These are phyloP conservation scores for Diversispora epigaea DNA, from an alignment of 192 early-diverging fungal species.

Conservation along the genomic window DNA sequence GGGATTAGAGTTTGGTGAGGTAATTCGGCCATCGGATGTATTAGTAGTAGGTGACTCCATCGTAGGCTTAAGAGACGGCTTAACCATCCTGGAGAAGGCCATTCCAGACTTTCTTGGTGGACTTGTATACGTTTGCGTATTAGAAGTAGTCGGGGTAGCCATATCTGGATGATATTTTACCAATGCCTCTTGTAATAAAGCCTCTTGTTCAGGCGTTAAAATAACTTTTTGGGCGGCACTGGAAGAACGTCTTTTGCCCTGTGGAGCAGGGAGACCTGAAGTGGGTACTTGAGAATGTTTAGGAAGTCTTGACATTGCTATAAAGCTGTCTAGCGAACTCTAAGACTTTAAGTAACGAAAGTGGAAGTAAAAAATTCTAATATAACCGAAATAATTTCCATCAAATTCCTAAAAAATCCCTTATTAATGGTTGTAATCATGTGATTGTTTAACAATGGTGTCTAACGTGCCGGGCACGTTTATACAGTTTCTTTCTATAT, in stretches of 20 bases:
- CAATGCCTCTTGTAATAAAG: slow-evolving; percentile 42
- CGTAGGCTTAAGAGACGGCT: no score
- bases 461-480: no score
- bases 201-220: slow-evolving; percentile 46
- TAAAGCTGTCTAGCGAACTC: neutral
- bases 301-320: slow-evolving; percentile 43
- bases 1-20: slow-evolving; percentile 28
- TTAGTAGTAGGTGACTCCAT: slow-evolving; percentile 14
- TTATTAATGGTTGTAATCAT: no score
- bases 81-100: slow-evolving; percentile 1
- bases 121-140: slow-evolving; percentile 6
- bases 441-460: no score
- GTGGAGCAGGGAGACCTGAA: slow-evolving; percentile 36
- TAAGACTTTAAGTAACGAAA: neutral
- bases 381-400: no score
- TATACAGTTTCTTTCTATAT: neutral
- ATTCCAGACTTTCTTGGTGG: slow-evolving; percentile 21
- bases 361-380: neutral
- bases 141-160: neutral
- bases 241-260: slow-evolving; percentile 20
- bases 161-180: slow-evolving; percentile 40
- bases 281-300: slow-evolving; percentile 38
- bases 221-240: slow-evolving; percentile 28
- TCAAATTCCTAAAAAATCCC: no score
- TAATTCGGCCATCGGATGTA: slow-evolving; percentile 18